These are phyloP conservation scores for Hypsizygus marmoreus DNA, from an alignment of 768 basidiomycete genomes.

Conservation along the genomic window DNA sequence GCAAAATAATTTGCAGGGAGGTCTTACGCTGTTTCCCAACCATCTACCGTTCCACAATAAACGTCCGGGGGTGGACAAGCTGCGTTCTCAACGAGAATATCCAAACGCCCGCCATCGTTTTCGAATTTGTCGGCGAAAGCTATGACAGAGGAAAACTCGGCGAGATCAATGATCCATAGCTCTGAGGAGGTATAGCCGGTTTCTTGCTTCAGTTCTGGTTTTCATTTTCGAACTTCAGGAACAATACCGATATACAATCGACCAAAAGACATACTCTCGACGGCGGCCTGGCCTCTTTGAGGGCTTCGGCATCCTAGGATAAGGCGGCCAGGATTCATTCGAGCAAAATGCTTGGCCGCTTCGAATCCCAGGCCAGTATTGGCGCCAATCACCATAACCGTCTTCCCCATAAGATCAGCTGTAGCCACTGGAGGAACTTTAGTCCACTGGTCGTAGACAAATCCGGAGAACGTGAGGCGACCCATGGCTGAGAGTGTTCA, in stretches of 20 bases:
- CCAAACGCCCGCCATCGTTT: conserved; percentile 35
- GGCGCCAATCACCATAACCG: conserved; percentile 50
- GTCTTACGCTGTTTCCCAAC: conserved; percentile 47
- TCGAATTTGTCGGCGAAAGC: conserved; percentile 37
- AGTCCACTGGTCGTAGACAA: conserved; percentile 22
- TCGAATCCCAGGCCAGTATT: conserved; percentile 55
- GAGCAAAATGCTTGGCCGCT: conserved; percentile 45
- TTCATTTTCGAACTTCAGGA: background rate
- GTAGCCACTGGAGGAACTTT: conserved; percentile 30
- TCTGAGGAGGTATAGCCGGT: conserved; percentile 37
- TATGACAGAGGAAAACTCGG: conserved; percentile 40
- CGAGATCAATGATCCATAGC: conserved; percentile 42
- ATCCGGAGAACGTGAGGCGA: conserved; percentile 14
- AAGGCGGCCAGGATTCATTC: conserved; percentile 42
- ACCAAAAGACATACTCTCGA: conserved; percentile 29
- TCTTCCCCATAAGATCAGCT: conserved; percentile 44
- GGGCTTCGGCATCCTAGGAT: conserved; percentile 41
- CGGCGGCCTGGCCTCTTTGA: conserved; percentile 36
- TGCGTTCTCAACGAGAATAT: conserved; percentile 50
- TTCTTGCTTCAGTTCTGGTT: conserved; percentile 28
- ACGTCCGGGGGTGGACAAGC: conserved; percentile 12
- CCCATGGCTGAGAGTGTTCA: no score
- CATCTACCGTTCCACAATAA: conserved; percentile 36
- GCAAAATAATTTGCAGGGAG: background rate
- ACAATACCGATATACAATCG: background rate